Base-by-base conservation (phyloP, 1,284 basidiomycete genomes). In the Rhodotorula sp. region DNA sequence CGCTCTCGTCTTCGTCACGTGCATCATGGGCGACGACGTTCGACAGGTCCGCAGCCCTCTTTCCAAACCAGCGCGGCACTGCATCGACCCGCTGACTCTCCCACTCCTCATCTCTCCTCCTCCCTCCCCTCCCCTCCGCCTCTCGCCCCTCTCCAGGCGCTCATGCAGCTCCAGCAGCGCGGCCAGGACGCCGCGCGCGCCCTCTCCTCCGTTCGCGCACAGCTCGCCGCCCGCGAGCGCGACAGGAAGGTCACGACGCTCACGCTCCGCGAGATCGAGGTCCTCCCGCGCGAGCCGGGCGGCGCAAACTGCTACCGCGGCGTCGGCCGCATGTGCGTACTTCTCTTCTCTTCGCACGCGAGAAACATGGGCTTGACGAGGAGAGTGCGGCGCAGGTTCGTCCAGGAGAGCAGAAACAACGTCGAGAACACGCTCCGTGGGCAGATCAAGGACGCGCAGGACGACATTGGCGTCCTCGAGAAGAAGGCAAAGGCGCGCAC, bases 251-350 rank as follows among this genome's bases (percentile, higher is more conserved):
- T 75, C 55, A 68, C 67, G 36, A 68, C 71, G 9, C 59, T 77
- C 44, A 77, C 76, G 10, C 65, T 77, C n/a, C 62, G 67, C n/a
- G 76, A 77, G 61, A 75, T 77, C 61, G 69, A 77, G 51, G 57
- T 54, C 27, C 69, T 77, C 3, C 75, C 75, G 46, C 34, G 69
- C 10, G 71, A 70, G 15, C 50, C 63, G 15, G 34, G 22, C 10
- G 66, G 61, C 22, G 67, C 63, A 15, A 57, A 53, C 9, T 66
- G 67, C 61, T 77, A 77, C 57, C 58, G 70, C 22, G 74, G 71
- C n/a, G 76, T 77, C 15, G 76, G 76, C 22, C 34, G 71, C 48
- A 77, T 75, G 76, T 73, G 29, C 41, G 73, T 54, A 13, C 22
- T 0, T 7, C 57, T 56, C 29, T 39, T 27, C 48, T n/a, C 48